A percentile compares a stretch with the other conserved stretches of the same genome.
These are phyloP conservation scores for Letharia lupina DNA, from an alignment of 495 filamentous ascomycete species.

Conservation along the genomic window DNA sequence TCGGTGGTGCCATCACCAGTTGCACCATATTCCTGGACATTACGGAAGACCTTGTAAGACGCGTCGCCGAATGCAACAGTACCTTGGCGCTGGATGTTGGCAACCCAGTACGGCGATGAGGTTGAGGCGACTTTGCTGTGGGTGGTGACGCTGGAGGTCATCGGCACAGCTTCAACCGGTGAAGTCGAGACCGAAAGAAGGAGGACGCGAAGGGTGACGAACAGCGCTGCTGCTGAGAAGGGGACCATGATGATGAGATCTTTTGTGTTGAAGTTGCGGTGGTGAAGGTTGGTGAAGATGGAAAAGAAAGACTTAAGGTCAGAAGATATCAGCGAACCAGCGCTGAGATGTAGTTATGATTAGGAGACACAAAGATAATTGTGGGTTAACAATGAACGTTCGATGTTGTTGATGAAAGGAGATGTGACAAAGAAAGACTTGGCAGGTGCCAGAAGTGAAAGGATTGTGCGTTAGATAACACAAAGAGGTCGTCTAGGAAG, in stretches of 20 bases:
- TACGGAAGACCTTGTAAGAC: constrained; percentile 70
- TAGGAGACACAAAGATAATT: constrained; percentile 1
- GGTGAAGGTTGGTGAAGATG: background rate
- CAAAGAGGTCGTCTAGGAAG: background rate
- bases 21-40: constrained; percentile 79
- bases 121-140: constrained; percentile 16
- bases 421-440: constrained; percentile 15
- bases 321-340: constrained; percentile 25
- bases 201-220: constrained; percentile 29
- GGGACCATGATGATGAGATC: constrained; percentile 24
- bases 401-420: constrained; percentile 12
- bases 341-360: constrained; percentile 17
- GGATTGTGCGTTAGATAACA: background rate
- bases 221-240: constrained; percentile 21
- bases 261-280: constrained; percentile 8
- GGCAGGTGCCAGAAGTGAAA: constrained; percentile 1
- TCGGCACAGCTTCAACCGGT: constrained; percentile 38
- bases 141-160: constrained; percentile 24
- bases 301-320: constrained; percentile 17
- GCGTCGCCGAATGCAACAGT: constrained; percentile 52
- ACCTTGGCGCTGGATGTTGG: constrained; percentile 62
- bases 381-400: constrained; percentile 2
- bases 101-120: constrained; percentile 60
- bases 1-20: constrained; percentile 71
- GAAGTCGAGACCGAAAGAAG: constrained; percentile 33